These are phyloP conservation scores for Aspergillus tubingensis DNA, from an alignment of 2,329 filamentous ascomycete species.

Conservation along the genomic window DNA sequence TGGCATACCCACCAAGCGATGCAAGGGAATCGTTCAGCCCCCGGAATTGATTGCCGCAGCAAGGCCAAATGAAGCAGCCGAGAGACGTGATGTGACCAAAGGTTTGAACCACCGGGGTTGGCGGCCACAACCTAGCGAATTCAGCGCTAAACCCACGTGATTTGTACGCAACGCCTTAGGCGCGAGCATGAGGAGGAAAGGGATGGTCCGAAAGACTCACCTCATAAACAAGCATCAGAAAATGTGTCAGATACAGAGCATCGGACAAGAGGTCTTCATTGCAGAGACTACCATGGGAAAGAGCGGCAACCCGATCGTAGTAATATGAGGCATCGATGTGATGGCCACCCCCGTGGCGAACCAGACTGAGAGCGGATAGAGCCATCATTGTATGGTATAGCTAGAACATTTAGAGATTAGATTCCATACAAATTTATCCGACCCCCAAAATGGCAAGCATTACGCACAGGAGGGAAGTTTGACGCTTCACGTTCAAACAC, in stretches of 20 bases:
- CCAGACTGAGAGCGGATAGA: slow-evolving; percentile 56
- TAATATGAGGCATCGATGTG: slow-evolving; percentile 55
- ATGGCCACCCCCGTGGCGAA: slow-evolving; percentile 48
- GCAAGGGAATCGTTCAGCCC: slow-evolving; percentile 51
- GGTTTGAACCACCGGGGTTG: slow-evolving; percentile 48
- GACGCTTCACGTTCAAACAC: slow-evolving; percentile 51
- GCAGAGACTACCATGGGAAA: slow-evolving; percentile 48
- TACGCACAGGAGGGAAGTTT: slow-evolving; percentile 54
- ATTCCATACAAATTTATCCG: not conserved
- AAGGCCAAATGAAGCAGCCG: slow-evolving; percentile 54
- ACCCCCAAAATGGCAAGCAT: slow-evolving; percentile 12
- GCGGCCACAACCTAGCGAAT: slow-evolving; percentile 47
- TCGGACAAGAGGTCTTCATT: slow-evolving; percentile 57
- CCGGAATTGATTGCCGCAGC: slow-evolving; percentile 49
- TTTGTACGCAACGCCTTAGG: slow-evolving; percentile 6
- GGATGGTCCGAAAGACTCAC: slow-evolving; percentile 34
- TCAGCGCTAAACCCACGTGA: too few relatives aligned
- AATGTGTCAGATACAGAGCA: slow-evolving; percentile 59
- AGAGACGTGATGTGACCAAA: slow-evolving; percentile 58
- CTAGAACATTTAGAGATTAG: slow-evolving; percentile 33
- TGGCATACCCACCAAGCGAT: slow-evolving; percentile 57
- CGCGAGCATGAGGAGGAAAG: not conserved
- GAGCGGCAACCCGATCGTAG: slow-evolving; percentile 56
- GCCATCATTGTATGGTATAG: slow-evolving; percentile 61
- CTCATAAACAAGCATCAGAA: slow-evolving; percentile 60